Evolutionary conservation across 2,329 filamentous ascomycete species (phyloP).

Genomic region (Clonostachys byssicola): DNA sequence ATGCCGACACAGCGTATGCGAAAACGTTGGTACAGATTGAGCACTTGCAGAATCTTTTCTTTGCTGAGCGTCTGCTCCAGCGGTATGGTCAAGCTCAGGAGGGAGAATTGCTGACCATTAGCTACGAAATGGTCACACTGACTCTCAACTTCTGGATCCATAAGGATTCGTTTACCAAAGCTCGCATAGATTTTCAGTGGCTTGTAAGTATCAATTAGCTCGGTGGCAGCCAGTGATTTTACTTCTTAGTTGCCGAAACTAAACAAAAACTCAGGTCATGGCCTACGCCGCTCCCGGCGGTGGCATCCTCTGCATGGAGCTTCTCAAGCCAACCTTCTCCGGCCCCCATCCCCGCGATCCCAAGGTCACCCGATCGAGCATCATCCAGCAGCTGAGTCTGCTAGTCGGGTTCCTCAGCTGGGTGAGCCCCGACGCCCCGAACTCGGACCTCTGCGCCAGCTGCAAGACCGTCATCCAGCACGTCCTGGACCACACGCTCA

Average conservation of each 20-base stretch:
- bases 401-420: conserved; percentile 44
- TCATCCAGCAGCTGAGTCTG: conserved; percentile 45
- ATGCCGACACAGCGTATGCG: conserved; percentile 19
- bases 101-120: conserved; percentile 31
- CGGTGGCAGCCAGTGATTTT: conserved; percentile 11
- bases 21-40: conserved; percentile 41
- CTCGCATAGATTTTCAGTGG: conserved; percentile 37
- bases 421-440: conserved; percentile 39
- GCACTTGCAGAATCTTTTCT: conserved; percentile 51
- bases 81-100: no score
- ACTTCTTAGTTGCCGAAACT: conserved; percentile 23
- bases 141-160: conserved; percentile 42
- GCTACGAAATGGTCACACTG: conserved; percentile 38
- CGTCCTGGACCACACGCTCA: conserved; percentile 43
- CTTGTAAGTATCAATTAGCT: conserved; percentile 13
- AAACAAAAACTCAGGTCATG: conserved; percentile 25
- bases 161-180: conserved; percentile 29
- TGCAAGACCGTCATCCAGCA: conserved; percentile 16
- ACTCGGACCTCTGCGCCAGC: conserved; percentile 10
- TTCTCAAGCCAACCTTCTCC: conserved; percentile 10
- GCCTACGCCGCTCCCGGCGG: conserved; percentile 40
- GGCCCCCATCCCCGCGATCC: conserved; percentile 11
- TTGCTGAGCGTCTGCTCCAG: conserved; percentile 47
- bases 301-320: conserved; percentile 40
- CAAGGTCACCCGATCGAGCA: conserved; percentile 31